Evolutionary conservation across 345 rosid genomes (phyloP), one percentile per base, ranked within the genome.

Genomic region (Ricinus communis): DNA sequence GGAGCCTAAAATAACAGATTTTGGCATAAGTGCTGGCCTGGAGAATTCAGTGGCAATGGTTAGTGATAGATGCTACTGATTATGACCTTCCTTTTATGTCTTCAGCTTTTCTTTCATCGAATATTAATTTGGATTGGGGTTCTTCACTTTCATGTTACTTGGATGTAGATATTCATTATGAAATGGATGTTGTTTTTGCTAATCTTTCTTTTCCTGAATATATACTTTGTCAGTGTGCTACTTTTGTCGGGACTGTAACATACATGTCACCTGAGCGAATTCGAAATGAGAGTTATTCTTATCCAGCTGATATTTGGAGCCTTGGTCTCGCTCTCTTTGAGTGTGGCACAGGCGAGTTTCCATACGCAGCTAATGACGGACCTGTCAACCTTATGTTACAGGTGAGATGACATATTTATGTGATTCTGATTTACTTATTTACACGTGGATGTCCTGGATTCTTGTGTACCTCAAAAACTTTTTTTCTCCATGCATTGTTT

Each of bases 221-320:
- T 73, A 72, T 63, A 25, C 66, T 80, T 66, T 80, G 27, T 61
- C 78, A 86, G 98, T 94, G 98, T 84, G 98, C 98, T 68, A 94
- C 98, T 36, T 94, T 90, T 82, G 97, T 91, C 70, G 98, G 98
- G 77, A 94, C 97, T 41, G 98, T 94, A 63, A 94, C 98, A n/a
- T 91, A 94, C 80, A 91, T 94, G 98, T 94, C 97, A 30, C 98
- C 98, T 0, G 98, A 94, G 81, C 85, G 97, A 69, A 91, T 94
- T 36, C 84, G 88, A 71, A 91, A 88, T 69, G 93, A 85, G 50
- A 72, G 85, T 76, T 94, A 94, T 79, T 94, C 98, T 51, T 91
- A 87, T 85, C 97, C 97, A 16, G 97, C 98, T 58, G 98, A 94
- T 84, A 90, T 94, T 65, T 94, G 98, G 97, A 91, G 97, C 83